These are phyloP conservation scores for Fusarium equiseti DNA, from an alignment of 2,329 filamentous ascomycete species.

Conservation along the genomic window DNA sequence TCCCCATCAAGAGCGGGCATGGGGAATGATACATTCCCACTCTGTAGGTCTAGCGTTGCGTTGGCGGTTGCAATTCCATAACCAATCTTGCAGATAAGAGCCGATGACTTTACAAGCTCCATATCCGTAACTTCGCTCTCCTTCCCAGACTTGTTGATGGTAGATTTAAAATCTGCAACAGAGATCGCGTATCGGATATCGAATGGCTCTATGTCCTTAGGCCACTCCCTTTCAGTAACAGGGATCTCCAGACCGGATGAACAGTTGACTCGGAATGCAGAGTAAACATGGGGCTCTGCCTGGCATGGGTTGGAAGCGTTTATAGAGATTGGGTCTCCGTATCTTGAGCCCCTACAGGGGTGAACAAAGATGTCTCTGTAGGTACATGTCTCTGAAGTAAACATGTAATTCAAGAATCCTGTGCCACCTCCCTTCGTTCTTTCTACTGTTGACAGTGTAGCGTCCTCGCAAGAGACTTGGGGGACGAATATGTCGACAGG, in stretches of 20 bases:
- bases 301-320: neutral
- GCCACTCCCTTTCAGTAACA: neutral
- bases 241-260: neutral
- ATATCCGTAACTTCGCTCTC: neutral
- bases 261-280: neutral
- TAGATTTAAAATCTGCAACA: neutral
- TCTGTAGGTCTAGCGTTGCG: neutral
- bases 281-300: neutral
- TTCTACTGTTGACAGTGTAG: neutral
- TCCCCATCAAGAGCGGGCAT: neutral
- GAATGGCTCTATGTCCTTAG: neutral
- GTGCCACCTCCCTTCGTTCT: neutral
- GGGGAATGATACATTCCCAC: neutral
- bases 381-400: neutral
- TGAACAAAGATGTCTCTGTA: neutral
- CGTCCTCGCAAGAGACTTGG: neutral
- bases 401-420: neutral
- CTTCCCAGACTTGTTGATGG: too few species aligned
- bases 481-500: neutral
- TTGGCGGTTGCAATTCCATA: neutral
- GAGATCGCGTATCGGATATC: slow-evolving; percentile 12
- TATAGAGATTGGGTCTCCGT: neutral
- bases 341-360: neutral
- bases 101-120: neutral
- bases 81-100: neutral